These are phyloP conservation scores for Asterochloris erici DNA, from an alignment of 139 green algal species.

Conservation along the genomic window DNA sequence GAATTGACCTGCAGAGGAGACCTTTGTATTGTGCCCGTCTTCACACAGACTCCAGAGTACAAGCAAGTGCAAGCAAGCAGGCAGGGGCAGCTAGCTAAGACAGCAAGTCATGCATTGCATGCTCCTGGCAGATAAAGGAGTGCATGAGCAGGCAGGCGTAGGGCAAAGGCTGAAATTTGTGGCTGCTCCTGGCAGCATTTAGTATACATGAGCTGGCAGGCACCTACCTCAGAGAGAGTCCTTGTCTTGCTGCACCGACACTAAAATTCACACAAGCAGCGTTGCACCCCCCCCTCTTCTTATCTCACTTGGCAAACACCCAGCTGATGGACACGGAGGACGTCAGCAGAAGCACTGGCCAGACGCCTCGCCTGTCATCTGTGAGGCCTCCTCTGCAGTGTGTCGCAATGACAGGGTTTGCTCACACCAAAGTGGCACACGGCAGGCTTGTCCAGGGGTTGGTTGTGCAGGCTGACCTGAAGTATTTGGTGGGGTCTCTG, in stretches of 20 bases:
- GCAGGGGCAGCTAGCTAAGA: no score
- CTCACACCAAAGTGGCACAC: no score
- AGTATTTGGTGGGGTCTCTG: slow-evolving; percentile 6
- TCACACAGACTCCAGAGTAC: no score
- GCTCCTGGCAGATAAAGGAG: no score
- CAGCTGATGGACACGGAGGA: slow-evolving; percentile 19
- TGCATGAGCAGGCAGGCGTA: no score
- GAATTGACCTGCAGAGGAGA: background rate
- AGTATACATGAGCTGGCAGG: no score
- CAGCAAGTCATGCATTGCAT: no score
- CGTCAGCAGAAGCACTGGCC: slow-evolving; percentile 15
- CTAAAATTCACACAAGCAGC: background rate
- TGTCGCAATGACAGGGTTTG: background rate
- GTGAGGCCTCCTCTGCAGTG: slow-evolving; percentile 23
- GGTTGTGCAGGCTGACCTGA: background rate
- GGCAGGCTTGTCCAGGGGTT: background rate
- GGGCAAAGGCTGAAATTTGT: no score
- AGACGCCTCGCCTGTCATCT: background rate
- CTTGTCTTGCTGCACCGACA: no score
- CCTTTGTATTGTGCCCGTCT: background rate
- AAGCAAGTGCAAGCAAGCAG: no score
- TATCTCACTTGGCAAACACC: slow-evolving; percentile 33
- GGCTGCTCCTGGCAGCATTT: no score
- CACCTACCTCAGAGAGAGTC: no score
- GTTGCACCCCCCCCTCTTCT: background rate